A percentile compares a stretch with the other conserved stretches of the same genome.
phyloP scores from a whole-genome alignment of 805 yeast species.

The Candida railenensis region DNA sequence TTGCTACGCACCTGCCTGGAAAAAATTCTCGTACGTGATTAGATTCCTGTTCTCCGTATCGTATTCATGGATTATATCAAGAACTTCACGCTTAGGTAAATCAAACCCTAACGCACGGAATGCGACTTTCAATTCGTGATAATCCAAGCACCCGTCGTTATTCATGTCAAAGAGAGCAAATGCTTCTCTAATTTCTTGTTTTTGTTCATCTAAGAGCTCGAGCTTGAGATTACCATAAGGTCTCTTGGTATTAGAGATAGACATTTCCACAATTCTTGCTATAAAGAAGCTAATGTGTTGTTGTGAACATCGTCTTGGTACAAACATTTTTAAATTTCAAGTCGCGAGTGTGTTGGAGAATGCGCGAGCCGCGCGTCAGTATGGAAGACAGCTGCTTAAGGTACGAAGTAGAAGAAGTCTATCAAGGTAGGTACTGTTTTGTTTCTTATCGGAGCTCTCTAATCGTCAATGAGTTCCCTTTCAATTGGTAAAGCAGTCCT shows the following conservation, averaged over 20 bases:
- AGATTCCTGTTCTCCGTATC: conserved; percentile 72
- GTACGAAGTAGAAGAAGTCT: too few relatives aligned
- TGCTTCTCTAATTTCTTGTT: conserved; percentile 89
- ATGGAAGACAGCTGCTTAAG: too few relatives aligned
- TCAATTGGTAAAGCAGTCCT: conserved; percentile 29
- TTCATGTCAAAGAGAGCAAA: conserved; percentile 90
- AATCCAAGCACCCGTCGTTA: conserved; percentile 84
- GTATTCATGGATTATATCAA: conserved; percentile 75
- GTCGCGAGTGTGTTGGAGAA: background rate
- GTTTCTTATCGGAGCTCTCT: too few relatives aligned
- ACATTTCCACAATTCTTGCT: background rate
- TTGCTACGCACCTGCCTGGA: conserved; percentile 56
- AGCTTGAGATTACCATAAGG: conserved; percentile 47
- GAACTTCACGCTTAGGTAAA: conserved; percentile 69
- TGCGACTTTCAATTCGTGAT: conserved; percentile 92
- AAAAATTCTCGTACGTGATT: conserved; percentile 80
- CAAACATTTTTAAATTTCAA: background rate
- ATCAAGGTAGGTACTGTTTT: too few relatives aligned
- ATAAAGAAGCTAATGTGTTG: background rate
- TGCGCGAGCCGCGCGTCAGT: background rate
- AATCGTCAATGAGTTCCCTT: background rate
- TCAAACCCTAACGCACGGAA: conserved; percentile 93
- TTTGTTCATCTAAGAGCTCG: conserved; percentile 81
- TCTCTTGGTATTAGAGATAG: conserved; percentile 11
- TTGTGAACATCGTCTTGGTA: background rate